phyloP scores from a whole-genome alignment of 1,284 basidiomycete species.

The Tilletiopsis washingtonensis region DNA sequence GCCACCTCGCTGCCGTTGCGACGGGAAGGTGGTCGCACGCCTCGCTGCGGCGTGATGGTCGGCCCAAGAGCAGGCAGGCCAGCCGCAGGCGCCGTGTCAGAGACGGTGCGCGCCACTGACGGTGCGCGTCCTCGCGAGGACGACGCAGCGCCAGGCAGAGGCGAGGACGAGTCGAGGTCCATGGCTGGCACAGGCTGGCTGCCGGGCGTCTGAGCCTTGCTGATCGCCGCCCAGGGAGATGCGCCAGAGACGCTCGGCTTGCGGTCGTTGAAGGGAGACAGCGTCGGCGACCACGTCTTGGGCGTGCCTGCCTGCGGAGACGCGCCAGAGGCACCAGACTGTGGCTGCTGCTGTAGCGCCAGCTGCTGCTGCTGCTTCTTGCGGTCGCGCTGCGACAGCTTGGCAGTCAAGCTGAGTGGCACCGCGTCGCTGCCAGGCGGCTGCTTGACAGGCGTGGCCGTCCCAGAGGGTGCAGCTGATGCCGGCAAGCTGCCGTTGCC shows the following conservation, averaged over 20 bases:
- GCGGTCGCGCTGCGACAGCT: constrained; percentile 41
- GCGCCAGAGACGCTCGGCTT: constrained; percentile 9
- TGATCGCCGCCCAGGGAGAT: constrained; percentile 4
- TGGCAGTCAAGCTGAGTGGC: constrained; percentile 17
- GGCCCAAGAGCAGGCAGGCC: no score
- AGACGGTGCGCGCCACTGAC: not conserved
- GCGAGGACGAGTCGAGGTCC: no score
- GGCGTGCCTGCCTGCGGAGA: not conserved
- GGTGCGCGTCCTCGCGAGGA: not conserved
- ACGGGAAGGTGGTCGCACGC: no score
- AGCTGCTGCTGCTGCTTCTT: constrained; percentile 31
- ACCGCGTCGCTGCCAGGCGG: not conserved
- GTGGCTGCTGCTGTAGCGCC: constrained; percentile 8
- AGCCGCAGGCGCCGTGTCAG: no score
- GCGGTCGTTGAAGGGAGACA: constrained; percentile 17
- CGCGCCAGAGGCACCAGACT: not conserved
- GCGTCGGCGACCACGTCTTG: not conserved
- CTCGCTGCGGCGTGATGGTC: no score
- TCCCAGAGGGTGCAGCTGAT: not conserved
- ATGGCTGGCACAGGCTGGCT: not conserved
- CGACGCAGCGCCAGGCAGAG: not conserved
- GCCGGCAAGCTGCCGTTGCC: constrained; percentile 1
- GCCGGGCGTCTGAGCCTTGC: not conserved
- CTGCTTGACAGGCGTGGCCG: constrained; percentile 3
- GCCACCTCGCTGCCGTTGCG: no score